phyloP scores from a whole-genome alignment of 1,284 basidiomycete species.

The Pascua guehoae region DNA sequence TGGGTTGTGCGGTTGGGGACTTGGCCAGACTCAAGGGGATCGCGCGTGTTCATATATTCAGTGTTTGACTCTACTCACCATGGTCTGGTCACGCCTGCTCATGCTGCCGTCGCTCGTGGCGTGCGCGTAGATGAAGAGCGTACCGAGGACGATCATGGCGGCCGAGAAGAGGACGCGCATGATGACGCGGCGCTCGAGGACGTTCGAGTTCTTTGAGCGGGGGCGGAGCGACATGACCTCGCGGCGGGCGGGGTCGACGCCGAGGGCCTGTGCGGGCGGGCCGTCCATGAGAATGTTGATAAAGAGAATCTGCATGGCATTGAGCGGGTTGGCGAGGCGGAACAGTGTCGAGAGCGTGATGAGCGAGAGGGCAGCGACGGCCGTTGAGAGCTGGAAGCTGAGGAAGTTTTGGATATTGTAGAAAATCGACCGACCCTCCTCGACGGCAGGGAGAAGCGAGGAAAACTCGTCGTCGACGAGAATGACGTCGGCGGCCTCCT shows the following conservation, averaged over 20 bases:
- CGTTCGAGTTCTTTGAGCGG: conserved; percentile 79
- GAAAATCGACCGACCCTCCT: conserved; percentile 98
- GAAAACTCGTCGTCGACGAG: conserved; percentile 96
- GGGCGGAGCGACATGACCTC: conserved; percentile 87
- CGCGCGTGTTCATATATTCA: background rate
- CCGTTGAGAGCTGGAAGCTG: conserved; percentile 93
- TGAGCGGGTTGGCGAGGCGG: conserved; percentile 83
- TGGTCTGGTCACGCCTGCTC: conserved; percentile 83
- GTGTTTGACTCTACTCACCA: conserved; percentile 58
- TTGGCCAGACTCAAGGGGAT: background rate
- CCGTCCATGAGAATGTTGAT: conserved; percentile 99
- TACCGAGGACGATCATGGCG: conserved; percentile 82
- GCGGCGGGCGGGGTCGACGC: conserved; percentile 91
- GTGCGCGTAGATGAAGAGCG: conserved; percentile 79
- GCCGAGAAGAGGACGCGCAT: conserved; percentile 84
- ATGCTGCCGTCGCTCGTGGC: conserved; percentile 77
- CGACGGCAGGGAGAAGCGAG: conserved; percentile 87
- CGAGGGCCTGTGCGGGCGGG: conserved; percentile 92
- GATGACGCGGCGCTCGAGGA: conserved; percentile 71
- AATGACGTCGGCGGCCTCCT: conserved; percentile 95
- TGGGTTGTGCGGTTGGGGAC: background rate
- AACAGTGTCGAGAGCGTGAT: conserved; percentile 91
- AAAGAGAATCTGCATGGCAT: conserved; percentile 98
- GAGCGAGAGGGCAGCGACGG: conserved; percentile 87
- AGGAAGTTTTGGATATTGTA: conserved; percentile 99